A percentile compares a stretch with the other conserved stretches of the same genome.
Evolutionary conservation across 169 alveolate species (phyloP).

Genomic region (Blepharisma undulans): DNA sequence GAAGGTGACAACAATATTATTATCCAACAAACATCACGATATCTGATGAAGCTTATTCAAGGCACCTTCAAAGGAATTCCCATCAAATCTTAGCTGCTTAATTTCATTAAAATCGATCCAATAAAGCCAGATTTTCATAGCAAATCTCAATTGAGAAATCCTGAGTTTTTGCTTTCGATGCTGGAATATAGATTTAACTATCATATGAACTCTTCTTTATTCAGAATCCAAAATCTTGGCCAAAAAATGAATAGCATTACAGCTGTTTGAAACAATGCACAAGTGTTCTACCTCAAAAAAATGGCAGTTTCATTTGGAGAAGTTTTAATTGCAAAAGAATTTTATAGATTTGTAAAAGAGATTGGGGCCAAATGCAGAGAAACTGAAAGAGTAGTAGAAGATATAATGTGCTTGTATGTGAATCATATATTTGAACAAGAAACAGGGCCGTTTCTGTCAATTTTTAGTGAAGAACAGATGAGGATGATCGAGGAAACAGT

Average conservation of each 20-base stretch:
- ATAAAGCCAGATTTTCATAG: not conserved
- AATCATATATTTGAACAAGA: not conserved
- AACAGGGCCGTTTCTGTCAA: not conserved
- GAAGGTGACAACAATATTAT: conserved; percentile 53
- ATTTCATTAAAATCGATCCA: not conserved
- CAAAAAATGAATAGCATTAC: not conserved
- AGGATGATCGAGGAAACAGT: not conserved
- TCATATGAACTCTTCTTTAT: not conserved
- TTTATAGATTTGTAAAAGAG: not conserved
- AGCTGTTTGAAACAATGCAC: not conserved
- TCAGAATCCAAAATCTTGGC: not conserved
- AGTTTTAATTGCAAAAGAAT: not conserved
- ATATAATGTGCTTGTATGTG: not conserved
- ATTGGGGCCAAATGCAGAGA: not conserved
- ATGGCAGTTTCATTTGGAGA: not conserved
- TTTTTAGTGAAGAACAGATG: not conserved
- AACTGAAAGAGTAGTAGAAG: not conserved
- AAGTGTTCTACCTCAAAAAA: not conserved
- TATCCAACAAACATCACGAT: conserved; percentile 42
- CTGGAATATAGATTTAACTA: not conserved
- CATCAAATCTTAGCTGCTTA: not conserved
- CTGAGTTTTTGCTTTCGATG: not conserved
- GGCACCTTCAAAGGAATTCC: not conserved
- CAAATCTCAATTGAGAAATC: not conserved
- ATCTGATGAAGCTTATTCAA: not conserved